A percentile compares a stretch with the other conserved stretches of the same genome.
Evolutionary conservation across 495 filamentous ascomycete species (phyloP).

Genomic region (Bombardia bombarda): DNA sequence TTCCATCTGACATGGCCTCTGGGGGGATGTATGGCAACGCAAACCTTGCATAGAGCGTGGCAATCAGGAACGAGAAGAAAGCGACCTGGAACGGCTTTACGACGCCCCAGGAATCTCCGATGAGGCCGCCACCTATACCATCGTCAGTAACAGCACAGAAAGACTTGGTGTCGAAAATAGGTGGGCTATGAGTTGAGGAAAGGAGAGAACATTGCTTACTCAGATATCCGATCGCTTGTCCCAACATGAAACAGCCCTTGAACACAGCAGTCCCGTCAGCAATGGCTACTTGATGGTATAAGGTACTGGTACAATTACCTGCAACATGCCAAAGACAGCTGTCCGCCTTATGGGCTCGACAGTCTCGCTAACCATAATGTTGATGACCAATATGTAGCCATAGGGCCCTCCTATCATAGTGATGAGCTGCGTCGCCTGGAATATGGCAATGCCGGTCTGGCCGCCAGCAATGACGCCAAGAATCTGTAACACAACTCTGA

Average conservation of each 20-base stretch:
- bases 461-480: conserved; percentile 44
- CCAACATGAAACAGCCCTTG: conserved; percentile 49
- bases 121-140: conserved; percentile 38
- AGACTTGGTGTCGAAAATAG: neutral
- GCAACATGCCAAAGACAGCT: conserved; percentile 43
- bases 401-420: conserved; percentile 49
- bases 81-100: conserved; percentile 45
- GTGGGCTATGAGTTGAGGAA: neutral
- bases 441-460: conserved; percentile 42
- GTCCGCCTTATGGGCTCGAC: conserved; percentile 43
- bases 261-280: too few relatives aligned
- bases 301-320: too few relatives aligned
- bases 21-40: conserved; percentile 35
- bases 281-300: too few relatives aligned
- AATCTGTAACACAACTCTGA: conserved; percentile 46
- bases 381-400: conserved; percentile 46
- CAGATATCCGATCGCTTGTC: conserved; percentile 44
- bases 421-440: conserved; percentile 48
- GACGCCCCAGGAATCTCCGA: conserved; percentile 44
- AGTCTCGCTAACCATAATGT: conserved; percentile 44
- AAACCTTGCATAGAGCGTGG: conserved; percentile 27
- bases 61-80: conserved; percentile 35
- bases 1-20: conserved; percentile 19
- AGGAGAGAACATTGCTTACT: conserved; percentile 27
- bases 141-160: neutral